Evolutionary conservation across 2,329 filamentous ascomycete species (phyloP), one percentile per base, ranked within the genome.

Genomic region (Ascochyta fabae): DNA sequence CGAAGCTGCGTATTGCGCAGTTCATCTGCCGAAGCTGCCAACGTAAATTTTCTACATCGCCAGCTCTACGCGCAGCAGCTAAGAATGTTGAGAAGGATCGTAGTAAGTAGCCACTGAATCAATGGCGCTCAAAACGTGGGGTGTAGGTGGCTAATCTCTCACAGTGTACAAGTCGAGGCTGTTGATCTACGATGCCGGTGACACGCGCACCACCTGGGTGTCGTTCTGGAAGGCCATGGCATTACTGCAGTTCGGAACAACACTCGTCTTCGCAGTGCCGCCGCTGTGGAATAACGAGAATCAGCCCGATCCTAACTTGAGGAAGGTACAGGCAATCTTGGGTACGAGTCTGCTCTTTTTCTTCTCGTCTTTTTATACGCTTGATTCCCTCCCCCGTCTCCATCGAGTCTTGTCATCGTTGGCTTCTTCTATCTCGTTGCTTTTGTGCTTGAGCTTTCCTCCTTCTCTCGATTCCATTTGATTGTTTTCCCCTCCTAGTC

Each of bases 181-280:
- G 6, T 50, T 72, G 40, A 75, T 77, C 24, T 77, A 77, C 49
- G 66, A 75, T 61, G 72, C 74, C 7, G 74, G 74, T 29, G 69
- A 73, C 22, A 66, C 68, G 10, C 72, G 73, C 34, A 72, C 71
- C 7, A 64, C 71, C 4, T 75, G 65, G 61, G 68, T 77, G 15
- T 64, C 65, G 16, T 74, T 75, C 48, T 74, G 71, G 68, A 77
- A 77, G 59, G 68, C 69, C 24, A 67, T 69, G 39, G 70, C 71
- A 3, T 33, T 77, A 27, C 59, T 75, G 24, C 68, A 76, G 27
- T 76, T 75, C 26, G 70, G 70, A 19, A 67, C 68, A 4, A 66
- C 67, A 2, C 60, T 66, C 4, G 61, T 72, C 4, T 71, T 72
- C 27, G 58, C 73, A 26, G 71, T 71, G 6, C 74, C 74, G 7